A percentile compares a stretch with the other conserved stretches of the same genome.
These are phyloP conservation scores for Ophiostoma angusticollis DNA, from an alignment of 2,329 filamentous ascomycete genomes.

Conservation along the genomic window DNA sequence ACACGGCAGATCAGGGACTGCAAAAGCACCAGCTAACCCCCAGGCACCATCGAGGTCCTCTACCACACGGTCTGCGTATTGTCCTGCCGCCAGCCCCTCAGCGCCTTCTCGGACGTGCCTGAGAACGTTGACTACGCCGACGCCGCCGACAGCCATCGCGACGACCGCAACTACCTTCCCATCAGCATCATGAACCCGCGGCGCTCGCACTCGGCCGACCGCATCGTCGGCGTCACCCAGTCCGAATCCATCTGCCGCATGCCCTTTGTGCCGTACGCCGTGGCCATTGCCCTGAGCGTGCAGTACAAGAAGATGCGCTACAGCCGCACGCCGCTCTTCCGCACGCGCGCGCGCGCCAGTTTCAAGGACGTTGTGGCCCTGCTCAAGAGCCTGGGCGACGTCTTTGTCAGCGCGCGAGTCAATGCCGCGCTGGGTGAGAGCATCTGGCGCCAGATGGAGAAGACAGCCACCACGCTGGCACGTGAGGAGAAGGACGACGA, in stretches of 20 bases:
- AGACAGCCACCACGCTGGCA: slow-evolving; percentile 32
- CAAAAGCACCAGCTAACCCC: too few species aligned
- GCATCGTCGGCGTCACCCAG: slow-evolving; percentile 41
- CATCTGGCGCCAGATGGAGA: slow-evolving; percentile 43
- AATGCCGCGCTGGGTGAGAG: slow-evolving; percentile 42
- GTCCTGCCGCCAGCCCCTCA: slow-evolving; percentile 39
- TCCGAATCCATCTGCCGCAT: slow-evolving; percentile 39
- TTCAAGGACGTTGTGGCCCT: slow-evolving; percentile 43
- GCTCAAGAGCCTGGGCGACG: slow-evolving; percentile 38
- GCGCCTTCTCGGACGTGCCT: slow-evolving; percentile 21
- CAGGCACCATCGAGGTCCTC: slow-evolving; percentile 49
- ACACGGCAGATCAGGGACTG: too few species aligned
- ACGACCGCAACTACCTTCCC: slow-evolving; percentile 28
- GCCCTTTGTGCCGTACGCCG: slow-evolving; percentile 48
- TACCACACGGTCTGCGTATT: slow-evolving; percentile 53
- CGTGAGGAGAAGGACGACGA: slow-evolving; percentile 10
- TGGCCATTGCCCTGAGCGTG: slow-evolving; percentile 48
- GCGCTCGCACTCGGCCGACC: slow-evolving; percentile 43
- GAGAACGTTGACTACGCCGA: too few species aligned
- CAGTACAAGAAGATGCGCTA: slow-evolving; percentile 53
- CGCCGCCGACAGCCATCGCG: slow-evolving; percentile 20
- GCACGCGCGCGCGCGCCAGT: slow-evolving; percentile 38
- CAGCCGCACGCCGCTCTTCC: slow-evolving; percentile 45
- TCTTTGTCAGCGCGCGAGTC: slow-evolving; percentile 45
- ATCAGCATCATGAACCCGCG: slow-evolving; percentile 39